phyloP scores from a whole-genome alignment of 2,329 filamentous ascomycete genomes.

The Colletotrichum navitas region DNA sequence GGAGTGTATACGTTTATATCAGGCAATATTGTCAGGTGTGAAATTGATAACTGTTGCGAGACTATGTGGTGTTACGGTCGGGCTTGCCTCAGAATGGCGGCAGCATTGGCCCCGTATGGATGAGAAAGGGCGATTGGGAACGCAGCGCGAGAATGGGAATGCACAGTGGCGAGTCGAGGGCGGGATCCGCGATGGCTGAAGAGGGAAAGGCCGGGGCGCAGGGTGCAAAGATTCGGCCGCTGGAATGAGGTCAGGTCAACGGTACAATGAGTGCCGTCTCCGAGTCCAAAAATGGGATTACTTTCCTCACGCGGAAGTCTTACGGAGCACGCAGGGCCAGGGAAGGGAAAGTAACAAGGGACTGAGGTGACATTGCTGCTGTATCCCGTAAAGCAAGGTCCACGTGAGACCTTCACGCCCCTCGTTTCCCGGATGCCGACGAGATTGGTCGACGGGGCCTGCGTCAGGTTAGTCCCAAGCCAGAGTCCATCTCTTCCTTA shows the following conservation, averaged over 20 bases:
- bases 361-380: slow-evolving; percentile 5
- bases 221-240: slow-evolving; percentile 25
- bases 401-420: slow-evolving; percentile 40
- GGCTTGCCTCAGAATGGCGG: slow-evolving; percentile 18
- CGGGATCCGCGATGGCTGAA: slow-evolving; percentile 28
- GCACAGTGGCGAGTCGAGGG: slow-evolving; percentile 22
- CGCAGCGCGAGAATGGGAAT: slow-evolving; percentile 1
- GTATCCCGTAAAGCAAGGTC: slow-evolving; percentile 34
- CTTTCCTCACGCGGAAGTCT: slow-evolving; percentile 10
- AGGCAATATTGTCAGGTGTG: slow-evolving; percentile 30
- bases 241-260: slow-evolving; percentile 35
- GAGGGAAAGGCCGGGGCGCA: slow-evolving; percentile 35
- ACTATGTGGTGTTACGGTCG: slow-evolving; percentile 17
- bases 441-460: slow-evolving; percentile 38
- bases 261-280: slow-evolving; percentile 28
- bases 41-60: slow-evolving; percentile 4
- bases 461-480: slow-evolving; percentile 40
- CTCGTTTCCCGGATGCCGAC: slow-evolving; percentile 30
- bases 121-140: slow-evolving; percentile 6
- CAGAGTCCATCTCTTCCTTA: slow-evolving; percentile 35
- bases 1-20: slow-evolving; percentile 25
- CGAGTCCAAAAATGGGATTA: slow-evolving; percentile 35
- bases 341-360: neutral
- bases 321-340: neutral
- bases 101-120: slow-evolving; percentile 14